These are phyloP conservation scores for Magnolia sinica DNA, from an alignment of 164 flowering plant species.

Conservation along the genomic window DNA sequence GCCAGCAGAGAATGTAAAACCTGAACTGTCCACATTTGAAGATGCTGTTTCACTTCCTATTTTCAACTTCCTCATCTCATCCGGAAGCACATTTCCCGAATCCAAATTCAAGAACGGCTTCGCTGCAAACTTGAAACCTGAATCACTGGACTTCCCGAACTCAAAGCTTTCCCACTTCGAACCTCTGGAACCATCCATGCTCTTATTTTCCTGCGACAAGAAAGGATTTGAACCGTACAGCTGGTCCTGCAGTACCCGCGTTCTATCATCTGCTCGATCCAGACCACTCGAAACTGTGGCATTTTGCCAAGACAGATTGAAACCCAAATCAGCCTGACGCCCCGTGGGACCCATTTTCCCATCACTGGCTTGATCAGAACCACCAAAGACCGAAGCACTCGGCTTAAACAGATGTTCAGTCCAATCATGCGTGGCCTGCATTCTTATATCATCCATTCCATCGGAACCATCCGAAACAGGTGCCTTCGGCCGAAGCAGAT, in stretches of 20 bases:
- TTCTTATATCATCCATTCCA: neutral
- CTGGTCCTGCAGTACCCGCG: slow-evolving; percentile 10
- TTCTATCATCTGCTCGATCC: neutral
- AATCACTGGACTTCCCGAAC: slow-evolving; percentile 11
- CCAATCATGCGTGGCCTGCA: neutral
- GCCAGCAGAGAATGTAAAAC: neutral
- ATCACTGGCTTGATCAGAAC: neutral
- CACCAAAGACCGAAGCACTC: neutral
- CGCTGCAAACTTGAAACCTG: slow-evolving; percentile 27
- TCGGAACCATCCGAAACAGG: neutral
- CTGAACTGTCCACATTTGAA: slow-evolving; percentile 11
- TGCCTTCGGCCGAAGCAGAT: neutral
- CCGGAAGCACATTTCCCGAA: neutral
- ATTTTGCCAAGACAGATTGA: neutral
- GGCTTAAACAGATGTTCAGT: neutral
- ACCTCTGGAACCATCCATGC: slow-evolving; percentile 13
- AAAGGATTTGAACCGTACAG: slow-evolving; percentile 20
- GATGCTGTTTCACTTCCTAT: slow-evolving; percentile 20
- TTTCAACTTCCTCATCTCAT: slow-evolving; percentile 31
- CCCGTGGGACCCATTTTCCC: neutral
- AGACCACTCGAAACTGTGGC: neutral
- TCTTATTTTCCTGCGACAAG: slow-evolving; percentile 1
- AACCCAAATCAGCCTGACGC: neutral
- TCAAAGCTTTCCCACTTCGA: slow-evolving; percentile 1
- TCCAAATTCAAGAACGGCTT: slow-evolving; percentile 6